These are phyloP conservation scores for Apiotrichum veenhuisii DNA, from an alignment of 1,284 basidiomycete genomes.

Conservation along the genomic window DNA sequence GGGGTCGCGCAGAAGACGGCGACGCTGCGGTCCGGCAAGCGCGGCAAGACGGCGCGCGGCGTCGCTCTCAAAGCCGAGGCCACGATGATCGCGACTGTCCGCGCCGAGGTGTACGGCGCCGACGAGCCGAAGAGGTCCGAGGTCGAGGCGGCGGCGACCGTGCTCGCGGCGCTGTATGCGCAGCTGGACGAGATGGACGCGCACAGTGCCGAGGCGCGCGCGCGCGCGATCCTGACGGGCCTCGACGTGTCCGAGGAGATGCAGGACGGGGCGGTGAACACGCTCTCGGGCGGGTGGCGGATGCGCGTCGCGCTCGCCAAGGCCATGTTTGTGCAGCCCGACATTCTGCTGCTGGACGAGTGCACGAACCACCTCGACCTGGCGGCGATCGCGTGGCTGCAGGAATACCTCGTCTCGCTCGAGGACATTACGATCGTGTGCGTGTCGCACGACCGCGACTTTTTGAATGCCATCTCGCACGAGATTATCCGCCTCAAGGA, in stretches of 20 bases:
- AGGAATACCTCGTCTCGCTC: slow-evolving; percentile 55
- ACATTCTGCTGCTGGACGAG: slow-evolving; percentile 51
- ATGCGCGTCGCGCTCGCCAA: slow-evolving; percentile 57
- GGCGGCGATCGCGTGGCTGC: slow-evolving; percentile 51
- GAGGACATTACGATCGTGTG: slow-evolving; percentile 56
- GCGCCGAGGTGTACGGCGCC: slow-evolving; percentile 7
- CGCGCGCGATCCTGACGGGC: slow-evolving; percentile 55
- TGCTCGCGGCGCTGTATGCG: slow-evolving; percentile 65
- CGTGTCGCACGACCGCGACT: slow-evolving; percentile 67
- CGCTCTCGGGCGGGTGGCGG: slow-evolving; percentile 67
- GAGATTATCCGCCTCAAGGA: slow-evolving; percentile 65
- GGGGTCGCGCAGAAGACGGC: slow-evolving; percentile 17
- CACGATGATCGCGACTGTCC: slow-evolving; percentile 13
- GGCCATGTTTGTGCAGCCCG: slow-evolving; percentile 51
- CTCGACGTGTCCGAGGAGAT: slow-evolving; percentile 61
- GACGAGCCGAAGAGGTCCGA: background rate
- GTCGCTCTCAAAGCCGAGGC: slow-evolving; percentile 17
- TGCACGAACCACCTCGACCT: slow-evolving; percentile 53
- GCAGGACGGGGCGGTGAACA: slow-evolving; percentile 53
- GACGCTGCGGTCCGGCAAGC: slow-evolving; percentile 14
- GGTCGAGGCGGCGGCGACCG: slow-evolving; percentile 7
- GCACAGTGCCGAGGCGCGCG: slow-evolving; percentile 57
- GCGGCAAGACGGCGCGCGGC: slow-evolving; percentile 21
- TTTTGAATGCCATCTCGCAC: slow-evolving; percentile 63
- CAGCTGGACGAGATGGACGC: slow-evolving; percentile 45